Conservation (phyloP, 2,329 filamentous ascomycete genomes). For the Cadophora malorum region DNA sequence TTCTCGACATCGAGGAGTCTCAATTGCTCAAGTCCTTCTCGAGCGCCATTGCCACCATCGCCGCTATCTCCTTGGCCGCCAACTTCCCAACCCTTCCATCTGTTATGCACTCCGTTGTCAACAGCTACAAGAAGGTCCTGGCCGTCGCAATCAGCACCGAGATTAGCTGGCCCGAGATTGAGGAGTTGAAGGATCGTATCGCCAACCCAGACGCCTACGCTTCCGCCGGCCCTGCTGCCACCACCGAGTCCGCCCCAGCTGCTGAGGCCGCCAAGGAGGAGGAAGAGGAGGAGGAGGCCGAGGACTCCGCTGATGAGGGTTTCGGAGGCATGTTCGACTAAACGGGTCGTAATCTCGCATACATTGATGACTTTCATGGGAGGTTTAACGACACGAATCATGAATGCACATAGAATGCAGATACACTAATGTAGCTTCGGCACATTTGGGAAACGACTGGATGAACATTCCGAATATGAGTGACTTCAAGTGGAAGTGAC, state of each 20-base stretch:
- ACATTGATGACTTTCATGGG: slow-evolving; percentile 32
- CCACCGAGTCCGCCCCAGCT: slow-evolving; percentile 57
- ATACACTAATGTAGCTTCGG: slow-evolving; percentile 39
- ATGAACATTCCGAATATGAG: slow-evolving; percentile 21
- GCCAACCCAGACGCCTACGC: slow-evolving; percentile 98
- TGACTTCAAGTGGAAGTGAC: slow-evolving; percentile 22
- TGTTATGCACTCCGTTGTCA: slow-evolving; percentile 94
- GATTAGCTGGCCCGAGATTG: slow-evolving; percentile 92
- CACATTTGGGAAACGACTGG: slow-evolving; percentile 28
- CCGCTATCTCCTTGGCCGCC: slow-evolving; percentile 87
- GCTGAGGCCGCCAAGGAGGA: slow-evolving; percentile 62
- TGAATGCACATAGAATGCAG: slow-evolving; percentile 38
- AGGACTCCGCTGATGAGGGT: slow-evolving; percentile 65
- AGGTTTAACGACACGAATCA: slow-evolving; percentile 35
- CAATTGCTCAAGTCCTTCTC: slow-evolving; percentile 88
- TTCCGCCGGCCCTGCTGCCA: slow-evolving; percentile 75
- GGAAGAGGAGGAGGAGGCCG: slow-evolving; percentile 70
- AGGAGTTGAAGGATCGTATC: slow-evolving; percentile 99
- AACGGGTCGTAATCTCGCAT: slow-evolving; percentile 41
- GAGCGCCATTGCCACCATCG: slow-evolving; percentile 83
- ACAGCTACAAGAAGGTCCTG: slow-evolving; percentile 96
- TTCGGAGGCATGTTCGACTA: slow-evolving; percentile 84
- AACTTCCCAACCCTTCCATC: slow-evolving; percentile 97
- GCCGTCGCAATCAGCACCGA: slow-evolving; percentile 90
- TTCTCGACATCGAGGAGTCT: slow-evolving; percentile 93